phyloP scores from a whole-genome alignment of 139 green algal species.

The Volvox reticuliferus region DNA sequence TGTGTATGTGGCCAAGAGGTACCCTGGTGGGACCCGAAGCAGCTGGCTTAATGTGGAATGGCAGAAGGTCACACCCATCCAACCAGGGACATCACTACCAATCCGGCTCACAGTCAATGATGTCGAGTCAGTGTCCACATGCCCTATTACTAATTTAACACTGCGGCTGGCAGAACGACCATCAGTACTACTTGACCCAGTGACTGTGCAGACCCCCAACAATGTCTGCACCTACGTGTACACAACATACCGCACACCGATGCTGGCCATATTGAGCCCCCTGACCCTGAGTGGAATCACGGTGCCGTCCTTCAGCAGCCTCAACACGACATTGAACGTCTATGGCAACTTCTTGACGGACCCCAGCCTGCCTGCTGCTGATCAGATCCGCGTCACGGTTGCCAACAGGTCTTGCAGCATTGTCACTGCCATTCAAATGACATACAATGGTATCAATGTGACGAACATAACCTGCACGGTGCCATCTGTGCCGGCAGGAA shows the following conservation, averaged over 20 bases:
- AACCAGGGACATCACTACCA: not conserved
- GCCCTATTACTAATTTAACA: not conserved
- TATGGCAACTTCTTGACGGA: conserved; percentile 12
- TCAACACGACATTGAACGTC: not conserved
- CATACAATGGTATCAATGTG: not conserved
- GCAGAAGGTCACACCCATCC: conserved; percentile 18
- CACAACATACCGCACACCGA: conserved; percentile 47
- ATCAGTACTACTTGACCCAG: not conserved
- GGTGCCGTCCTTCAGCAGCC: not conserved
- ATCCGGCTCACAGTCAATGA: conserved; percentile 48
- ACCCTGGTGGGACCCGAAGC: not conserved
- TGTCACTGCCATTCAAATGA: not conserved
- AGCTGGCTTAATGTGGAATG: not conserved
- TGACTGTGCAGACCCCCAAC: not conserved
- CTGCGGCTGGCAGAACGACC: not conserved
- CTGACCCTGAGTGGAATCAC: not conserved
- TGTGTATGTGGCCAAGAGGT: not conserved
- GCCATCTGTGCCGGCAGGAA: conserved; percentile 16
- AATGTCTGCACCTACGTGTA: conserved; percentile 53
- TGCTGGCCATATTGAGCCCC: not conserved
- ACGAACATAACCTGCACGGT: conserved; percentile 5
- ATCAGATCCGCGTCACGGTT: not conserved
- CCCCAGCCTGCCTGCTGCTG: not conserved
- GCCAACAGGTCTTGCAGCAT: not conserved
- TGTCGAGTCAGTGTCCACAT: not conserved